These are phyloP conservation scores for Chlorociboria aeruginascens DNA, from an alignment of 495 filamentous ascomycete genomes.

Conservation along the genomic window DNA sequence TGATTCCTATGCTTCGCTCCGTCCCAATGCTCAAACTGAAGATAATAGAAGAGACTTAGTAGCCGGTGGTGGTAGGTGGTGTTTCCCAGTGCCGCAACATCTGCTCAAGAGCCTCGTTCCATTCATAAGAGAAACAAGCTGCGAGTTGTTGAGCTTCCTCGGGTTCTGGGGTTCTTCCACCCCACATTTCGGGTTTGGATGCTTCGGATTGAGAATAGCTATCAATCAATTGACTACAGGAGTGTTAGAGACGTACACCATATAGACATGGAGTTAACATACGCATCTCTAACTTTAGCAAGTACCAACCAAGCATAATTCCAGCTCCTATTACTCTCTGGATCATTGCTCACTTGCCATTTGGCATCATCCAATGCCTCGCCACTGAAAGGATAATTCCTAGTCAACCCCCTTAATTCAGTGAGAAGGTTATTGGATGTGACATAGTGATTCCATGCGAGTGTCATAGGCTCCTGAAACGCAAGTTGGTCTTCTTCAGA, in stretches of 20 bases:
- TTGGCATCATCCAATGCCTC: constrained; percentile 59
- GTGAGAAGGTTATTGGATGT: constrained; percentile 60
- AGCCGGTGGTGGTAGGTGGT: constrained; percentile 33
- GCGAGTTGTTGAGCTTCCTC: constrained; percentile 47
- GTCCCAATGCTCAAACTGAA: background rate
- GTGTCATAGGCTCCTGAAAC: constrained; percentile 49
- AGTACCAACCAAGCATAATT: constrained; percentile 68
- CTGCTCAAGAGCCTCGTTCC: constrained; percentile 50
- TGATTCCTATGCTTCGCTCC: background rate
- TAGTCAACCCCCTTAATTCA: constrained; percentile 56
- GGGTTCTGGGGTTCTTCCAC: constrained; percentile 39
- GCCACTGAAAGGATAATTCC: constrained; percentile 61
- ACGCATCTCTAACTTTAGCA: constrained; percentile 55
- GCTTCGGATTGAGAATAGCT: constrained; percentile 49
- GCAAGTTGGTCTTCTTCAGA: constrained; percentile 44
- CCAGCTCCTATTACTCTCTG: constrained; percentile 56
- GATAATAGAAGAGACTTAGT: constrained; percentile 4
- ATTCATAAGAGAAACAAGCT: constrained; percentile 51
- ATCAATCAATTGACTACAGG: constrained; percentile 41
- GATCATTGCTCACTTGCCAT: constrained; percentile 49
- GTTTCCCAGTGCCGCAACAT: constrained; percentile 61
- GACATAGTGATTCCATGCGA: constrained; percentile 65
- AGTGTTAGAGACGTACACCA: background rate
- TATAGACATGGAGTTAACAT: constrained; percentile 24
- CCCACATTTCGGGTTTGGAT: constrained; percentile 62